Conservation (phyloP, 306 rosid genomes). For the Castanospermum australe region DNA sequence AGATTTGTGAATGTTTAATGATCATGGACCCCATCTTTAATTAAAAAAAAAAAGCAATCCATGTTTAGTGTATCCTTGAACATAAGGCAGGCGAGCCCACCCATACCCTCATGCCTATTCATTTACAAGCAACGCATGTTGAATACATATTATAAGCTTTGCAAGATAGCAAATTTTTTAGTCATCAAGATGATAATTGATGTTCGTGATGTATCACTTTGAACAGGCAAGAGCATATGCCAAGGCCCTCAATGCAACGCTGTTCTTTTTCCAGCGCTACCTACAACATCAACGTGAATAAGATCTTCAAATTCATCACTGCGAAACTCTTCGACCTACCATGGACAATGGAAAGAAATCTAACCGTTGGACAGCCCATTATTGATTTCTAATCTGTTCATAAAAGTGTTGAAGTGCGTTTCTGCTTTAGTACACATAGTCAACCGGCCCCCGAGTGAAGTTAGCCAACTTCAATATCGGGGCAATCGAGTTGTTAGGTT, state of each 20-base stretch:
- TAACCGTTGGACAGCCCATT: conserved; percentile 69
- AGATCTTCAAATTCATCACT: conserved; percentile 78
- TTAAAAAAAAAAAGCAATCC: neutral
- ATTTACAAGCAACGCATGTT: conserved; percentile 21
- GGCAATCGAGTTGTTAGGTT: conserved; percentile 18
- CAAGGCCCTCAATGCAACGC: conserved; percentile 67
- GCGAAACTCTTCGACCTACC: conserved; percentile 76
- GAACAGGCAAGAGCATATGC: conserved; percentile 91
- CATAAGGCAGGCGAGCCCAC: conserved; percentile 1
- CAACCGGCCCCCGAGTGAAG: neutral
- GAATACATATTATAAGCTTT: neutral
- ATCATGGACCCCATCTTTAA: conserved; percentile 15
- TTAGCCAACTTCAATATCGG: neutral
- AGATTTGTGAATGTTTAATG: neutral
- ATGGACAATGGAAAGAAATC: conserved; percentile 72
- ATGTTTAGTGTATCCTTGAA: conserved; percentile 18
- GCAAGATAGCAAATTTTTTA: neutral
- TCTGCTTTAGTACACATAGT: neutral
- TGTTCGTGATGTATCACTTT: conserved; percentile 3
- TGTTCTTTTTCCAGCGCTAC: conserved; percentile 78
- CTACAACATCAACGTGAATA: conserved; percentile 73
- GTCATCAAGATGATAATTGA: conserved; percentile 1
- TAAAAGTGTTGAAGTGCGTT: neutral
- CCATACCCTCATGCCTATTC: conserved; percentile 11
- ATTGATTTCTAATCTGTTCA: conserved; percentile 52